Conservation (phyloP, 2,329 filamentous ascomycete genomes). For the Aspergillaceae sp. region DNA sequence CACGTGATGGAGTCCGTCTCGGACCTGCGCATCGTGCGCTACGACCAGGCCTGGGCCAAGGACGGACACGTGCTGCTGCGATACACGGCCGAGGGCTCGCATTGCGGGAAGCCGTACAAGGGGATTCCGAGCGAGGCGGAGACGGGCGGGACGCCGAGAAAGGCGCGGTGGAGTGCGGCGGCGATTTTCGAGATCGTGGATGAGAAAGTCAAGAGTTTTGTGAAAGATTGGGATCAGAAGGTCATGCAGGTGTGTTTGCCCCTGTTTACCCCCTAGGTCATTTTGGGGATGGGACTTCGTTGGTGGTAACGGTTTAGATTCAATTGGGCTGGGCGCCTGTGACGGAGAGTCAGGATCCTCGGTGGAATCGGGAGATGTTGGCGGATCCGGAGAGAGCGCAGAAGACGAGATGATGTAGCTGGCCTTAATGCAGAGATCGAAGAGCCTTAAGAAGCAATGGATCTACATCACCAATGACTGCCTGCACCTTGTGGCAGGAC, state of each 20-base stretch:
- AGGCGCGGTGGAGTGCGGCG: constrained; percentile 30
- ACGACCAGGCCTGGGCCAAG: constrained; percentile 30
- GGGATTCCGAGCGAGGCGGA: constrained; percentile 15
- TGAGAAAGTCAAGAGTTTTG: constrained; percentile 29
- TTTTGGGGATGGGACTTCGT: not conserved
- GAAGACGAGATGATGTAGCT: constrained; percentile 1
- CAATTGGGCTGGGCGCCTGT: constrained; percentile 16
- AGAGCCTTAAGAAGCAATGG: not conserved
- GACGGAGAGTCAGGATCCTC: constrained; percentile 11
- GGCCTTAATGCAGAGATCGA: not conserved
- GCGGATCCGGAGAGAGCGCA: constrained; percentile 10
- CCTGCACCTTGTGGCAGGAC: too few relatives aligned
- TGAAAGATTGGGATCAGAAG: constrained; percentile 31
- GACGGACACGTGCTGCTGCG: constrained; percentile 26
- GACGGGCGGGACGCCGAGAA: constrained; percentile 19
- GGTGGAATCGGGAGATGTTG: constrained; percentile 13
- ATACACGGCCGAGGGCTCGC: constrained; percentile 31
- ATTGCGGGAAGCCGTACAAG: constrained; percentile 27
- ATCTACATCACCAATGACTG: not conserved
- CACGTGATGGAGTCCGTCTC: constrained; percentile 27
- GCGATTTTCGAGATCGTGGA: constrained; percentile 32
- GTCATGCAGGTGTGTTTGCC: constrained; percentile 13
- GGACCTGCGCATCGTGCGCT: constrained; percentile 29
- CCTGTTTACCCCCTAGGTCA: not conserved
- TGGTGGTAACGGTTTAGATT: constrained; percentile 4